phyloP scores from a whole-genome alignment of 768 basidiomycete species.

The Podaxis sp. region DNA sequence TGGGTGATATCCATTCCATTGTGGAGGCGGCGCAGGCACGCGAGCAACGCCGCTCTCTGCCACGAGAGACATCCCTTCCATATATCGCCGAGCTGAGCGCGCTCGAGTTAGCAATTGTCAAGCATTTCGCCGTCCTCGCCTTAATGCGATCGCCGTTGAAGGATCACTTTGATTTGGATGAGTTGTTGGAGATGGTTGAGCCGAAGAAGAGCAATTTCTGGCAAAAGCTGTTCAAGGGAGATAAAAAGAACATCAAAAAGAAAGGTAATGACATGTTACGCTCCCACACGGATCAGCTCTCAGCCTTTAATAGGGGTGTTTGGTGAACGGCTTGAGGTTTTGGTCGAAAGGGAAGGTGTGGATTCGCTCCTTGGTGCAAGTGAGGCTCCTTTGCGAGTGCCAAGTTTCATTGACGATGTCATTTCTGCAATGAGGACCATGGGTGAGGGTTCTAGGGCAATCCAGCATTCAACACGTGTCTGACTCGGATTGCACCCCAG shows the following conservation, averaged over 20 bases:
- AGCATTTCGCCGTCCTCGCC: conserved; percentile 84
- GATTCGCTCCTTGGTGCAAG: conserved; percentile 93
- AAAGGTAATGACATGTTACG: conserved; percentile 51
- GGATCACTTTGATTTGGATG: conserved; percentile 88
- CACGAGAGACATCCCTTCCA: conserved; percentile 74
- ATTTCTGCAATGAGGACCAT: conserved; percentile 98
- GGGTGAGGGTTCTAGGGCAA: conserved; percentile 54
- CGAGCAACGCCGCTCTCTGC: conserved; percentile 82
- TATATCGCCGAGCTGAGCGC: conserved; percentile 82
- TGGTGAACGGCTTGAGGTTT: conserved; percentile 85
- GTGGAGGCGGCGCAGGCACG: conserved; percentile 91
- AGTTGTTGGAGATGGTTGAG: conserved; percentile 91
- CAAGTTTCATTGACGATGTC: conserved; percentile 98
- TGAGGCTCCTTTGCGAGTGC: conserved; percentile 79
- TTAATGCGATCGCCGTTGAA: conserved; percentile 76
- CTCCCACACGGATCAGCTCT: conserved; percentile 6
- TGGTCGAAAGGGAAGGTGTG: conserved; percentile 94
- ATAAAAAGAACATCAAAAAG: conserved; percentile 90
- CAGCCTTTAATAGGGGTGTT: conserved; percentile 70
- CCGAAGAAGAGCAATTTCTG: conserved; percentile 92
- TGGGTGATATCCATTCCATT: conserved; percentile 92
- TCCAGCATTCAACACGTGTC: background rate
- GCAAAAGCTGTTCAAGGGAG: conserved; percentile 92
- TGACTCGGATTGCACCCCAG: conserved; percentile 40
- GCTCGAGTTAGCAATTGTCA: conserved; percentile 87